These are phyloP conservation scores for Gossypium schwendimanii DNA, from an alignment of 441 rosid species.

Conservation along the genomic window DNA sequence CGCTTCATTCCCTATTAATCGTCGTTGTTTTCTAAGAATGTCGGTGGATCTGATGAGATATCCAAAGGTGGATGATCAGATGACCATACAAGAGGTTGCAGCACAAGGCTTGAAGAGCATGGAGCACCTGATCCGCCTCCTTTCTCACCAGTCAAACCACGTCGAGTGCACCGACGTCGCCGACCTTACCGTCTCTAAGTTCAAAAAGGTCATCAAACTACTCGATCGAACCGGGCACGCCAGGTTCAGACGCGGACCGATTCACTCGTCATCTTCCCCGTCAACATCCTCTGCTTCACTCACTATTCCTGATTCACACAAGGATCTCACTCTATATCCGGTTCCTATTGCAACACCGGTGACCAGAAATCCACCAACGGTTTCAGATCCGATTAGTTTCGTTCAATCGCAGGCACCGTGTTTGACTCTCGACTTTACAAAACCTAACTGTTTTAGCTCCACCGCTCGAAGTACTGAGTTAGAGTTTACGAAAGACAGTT, in stretches of 20 bases:
- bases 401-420: constrained; percentile 46
- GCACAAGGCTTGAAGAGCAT: constrained; percentile 74
- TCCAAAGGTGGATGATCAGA: constrained; percentile 59
- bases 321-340: constrained; percentile 9
- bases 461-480: constrained; percentile 42
- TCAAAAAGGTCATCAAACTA: constrained; percentile 66
- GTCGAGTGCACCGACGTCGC: constrained; percentile 58
- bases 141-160: constrained; percentile 39
- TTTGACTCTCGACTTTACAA: constrained; percentile 80
- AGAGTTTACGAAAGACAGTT: constrained; percentile 60
- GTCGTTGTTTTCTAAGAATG: constrained; percentile 22
- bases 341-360: background rate
- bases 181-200: constrained; percentile 64
- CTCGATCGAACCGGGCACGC: constrained; percentile 86
- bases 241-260: constrained; percentile 78
- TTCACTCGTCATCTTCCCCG: constrained; percentile 28
- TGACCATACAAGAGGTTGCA: constrained; percentile 76
- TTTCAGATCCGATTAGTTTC: constrained; percentile 24
- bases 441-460: constrained; percentile 42
- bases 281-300: constrained; percentile 17
- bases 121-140: constrained; percentile 65
- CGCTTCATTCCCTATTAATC: background rate
- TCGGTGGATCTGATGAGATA: constrained; percentile 62
- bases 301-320: constrained; percentile 16
- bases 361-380: constrained; percentile 11